A percentile compares a stretch with the other conserved stretches of the same genome.
phyloP scores from a whole-genome alignment of 495 filamentous ascomycete species.

The Penicillium taxi region DNA sequence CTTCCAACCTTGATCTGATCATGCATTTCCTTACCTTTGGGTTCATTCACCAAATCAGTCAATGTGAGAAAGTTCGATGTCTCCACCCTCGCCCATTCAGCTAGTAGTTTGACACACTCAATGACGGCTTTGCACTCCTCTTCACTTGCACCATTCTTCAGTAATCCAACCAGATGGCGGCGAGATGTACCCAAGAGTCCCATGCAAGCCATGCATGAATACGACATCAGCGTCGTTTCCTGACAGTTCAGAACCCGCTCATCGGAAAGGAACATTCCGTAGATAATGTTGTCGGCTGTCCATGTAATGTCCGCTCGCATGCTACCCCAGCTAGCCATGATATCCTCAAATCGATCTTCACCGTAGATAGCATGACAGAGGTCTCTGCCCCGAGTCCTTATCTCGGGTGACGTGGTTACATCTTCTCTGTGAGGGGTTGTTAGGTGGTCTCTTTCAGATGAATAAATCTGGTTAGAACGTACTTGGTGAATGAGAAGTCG shows the following conservation, averaged over 20 bases:
- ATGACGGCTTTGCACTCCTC: neutral
- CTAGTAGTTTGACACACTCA: neutral
- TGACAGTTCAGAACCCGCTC: neutral
- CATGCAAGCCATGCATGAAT: constrained; percentile 4
- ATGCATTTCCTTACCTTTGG: neutral
- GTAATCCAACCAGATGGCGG: neutral
- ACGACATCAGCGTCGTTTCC: constrained; percentile 1
- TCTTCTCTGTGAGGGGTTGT: neutral
- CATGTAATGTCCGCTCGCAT: constrained; percentile 1
- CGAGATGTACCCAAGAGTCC: neutral
- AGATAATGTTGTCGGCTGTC: constrained; percentile 1
- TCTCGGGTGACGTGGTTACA: constrained; percentile 1
- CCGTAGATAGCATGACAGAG: constrained; percentile 1
- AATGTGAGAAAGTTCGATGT: neutral
- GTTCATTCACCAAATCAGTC: neutral
- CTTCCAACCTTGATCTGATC: neutral
- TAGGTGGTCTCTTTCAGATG: neutral
- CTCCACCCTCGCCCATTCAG: neutral
- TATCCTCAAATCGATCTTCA: neutral
- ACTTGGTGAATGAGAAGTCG: constrained; percentile 2
- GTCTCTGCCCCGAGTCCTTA: neutral
- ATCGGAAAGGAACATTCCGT: neutral
- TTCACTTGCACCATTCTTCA: neutral
- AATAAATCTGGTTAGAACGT: neutral
- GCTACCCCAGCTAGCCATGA: constrained; percentile 1